Percentiles rank a stretch among this genome's conserved stretches.
Evolutionary conservation across 768 basidiomycete genomes (phyloP).

Genomic region (Phaffia tasmanica): DNA sequence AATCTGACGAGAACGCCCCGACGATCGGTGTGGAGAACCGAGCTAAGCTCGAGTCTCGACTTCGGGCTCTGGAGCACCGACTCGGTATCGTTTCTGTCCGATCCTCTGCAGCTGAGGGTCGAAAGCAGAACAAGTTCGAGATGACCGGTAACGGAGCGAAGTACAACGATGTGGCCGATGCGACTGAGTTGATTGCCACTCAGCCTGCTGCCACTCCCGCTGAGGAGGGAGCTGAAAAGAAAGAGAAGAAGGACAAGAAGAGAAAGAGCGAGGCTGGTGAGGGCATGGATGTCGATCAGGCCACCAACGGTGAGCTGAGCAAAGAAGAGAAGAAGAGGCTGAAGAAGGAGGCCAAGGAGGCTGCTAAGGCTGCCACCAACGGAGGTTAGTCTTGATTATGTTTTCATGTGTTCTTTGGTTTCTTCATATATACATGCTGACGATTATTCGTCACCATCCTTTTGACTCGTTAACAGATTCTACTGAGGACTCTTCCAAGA

Average conservation of each 20-base stretch:
- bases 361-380: conserved; percentile 27
- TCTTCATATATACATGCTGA: not conserved
- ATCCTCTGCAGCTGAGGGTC: conserved; percentile 45
- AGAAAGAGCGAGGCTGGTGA: conserved; percentile 44
- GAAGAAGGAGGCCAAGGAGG: conserved; percentile 30
- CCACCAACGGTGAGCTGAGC: conserved; percentile 39
- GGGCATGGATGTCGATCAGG: conserved; percentile 37
- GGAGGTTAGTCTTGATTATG: not conserved
- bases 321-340: conserved; percentile 38
- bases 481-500: conserved; percentile 10
- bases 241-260: conserved; percentile 54
- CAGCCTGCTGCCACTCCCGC: conserved; percentile 49
- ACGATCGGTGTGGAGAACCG: conserved; percentile 88
- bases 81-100: conserved; percentile 62
- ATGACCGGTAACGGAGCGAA: conserved; percentile 60
- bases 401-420: not conserved
- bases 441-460: not conserved
- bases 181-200: conserved; percentile 69
- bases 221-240: conserved; percentile 50
- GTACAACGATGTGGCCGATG: conserved; percentile 80
- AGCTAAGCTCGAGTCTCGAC: conserved; percentile 84
- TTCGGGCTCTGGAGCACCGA: conserved; percentile 77
- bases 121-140: conserved; percentile 66
- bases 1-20: conserved; percentile 61
- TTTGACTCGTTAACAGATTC: not conserved